Evolutionary conservation across 768 basidiomycete genomes (phyloP).

Genomic region (Flagelloscypha sp.): DNA sequence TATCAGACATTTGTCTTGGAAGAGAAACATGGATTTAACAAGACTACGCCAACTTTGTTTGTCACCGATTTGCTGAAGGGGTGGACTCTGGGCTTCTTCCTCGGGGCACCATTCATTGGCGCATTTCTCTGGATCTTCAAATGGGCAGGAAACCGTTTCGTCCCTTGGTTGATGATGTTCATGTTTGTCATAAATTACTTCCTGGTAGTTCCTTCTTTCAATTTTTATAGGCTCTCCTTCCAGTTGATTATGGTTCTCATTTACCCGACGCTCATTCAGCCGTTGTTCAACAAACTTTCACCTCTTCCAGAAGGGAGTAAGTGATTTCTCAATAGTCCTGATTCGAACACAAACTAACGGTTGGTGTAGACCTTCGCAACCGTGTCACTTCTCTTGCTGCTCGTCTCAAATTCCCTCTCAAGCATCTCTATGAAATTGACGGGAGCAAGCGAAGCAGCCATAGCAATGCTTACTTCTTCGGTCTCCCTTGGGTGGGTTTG

Average conservation of each 20-base stretch:
- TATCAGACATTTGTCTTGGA: constrained; percentile 94
- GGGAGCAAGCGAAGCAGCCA: constrained; percentile 94
- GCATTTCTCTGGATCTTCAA: constrained; percentile 84
- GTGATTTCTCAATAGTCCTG: no score
- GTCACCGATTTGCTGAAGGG: constrained; percentile 74
- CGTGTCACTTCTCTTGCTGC: constrained; percentile 72
- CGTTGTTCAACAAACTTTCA: constrained; percentile 95
- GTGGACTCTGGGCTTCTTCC: constrained; percentile 57
- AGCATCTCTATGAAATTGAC: constrained; percentile 93
- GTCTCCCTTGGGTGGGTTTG: constrained; percentile 76
- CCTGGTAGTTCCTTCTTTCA: neutral
- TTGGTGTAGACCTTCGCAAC: constrained; percentile 62
- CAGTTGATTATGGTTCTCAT: constrained; percentile 78
- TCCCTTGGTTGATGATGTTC: constrained; percentile 91
- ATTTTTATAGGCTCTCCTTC: constrained; percentile 54
- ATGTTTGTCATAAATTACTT: constrained; percentile 49
- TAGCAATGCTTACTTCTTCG: constrained; percentile 98
- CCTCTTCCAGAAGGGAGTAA: constrained; percentile 73
- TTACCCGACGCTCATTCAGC: constrained; percentile 85
- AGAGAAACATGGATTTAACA: constrained; percentile 96
- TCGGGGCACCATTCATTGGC: constrained; percentile 83
- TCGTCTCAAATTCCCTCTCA: constrained; percentile 87
- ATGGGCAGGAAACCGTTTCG: constrained; percentile 90
- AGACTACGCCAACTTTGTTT: constrained; percentile 73
- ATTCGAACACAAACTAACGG: no score